Evolutionary conservation across 192 early-diverging fungal species (phyloP).

Genomic region (Coemansia sp.): DNA sequence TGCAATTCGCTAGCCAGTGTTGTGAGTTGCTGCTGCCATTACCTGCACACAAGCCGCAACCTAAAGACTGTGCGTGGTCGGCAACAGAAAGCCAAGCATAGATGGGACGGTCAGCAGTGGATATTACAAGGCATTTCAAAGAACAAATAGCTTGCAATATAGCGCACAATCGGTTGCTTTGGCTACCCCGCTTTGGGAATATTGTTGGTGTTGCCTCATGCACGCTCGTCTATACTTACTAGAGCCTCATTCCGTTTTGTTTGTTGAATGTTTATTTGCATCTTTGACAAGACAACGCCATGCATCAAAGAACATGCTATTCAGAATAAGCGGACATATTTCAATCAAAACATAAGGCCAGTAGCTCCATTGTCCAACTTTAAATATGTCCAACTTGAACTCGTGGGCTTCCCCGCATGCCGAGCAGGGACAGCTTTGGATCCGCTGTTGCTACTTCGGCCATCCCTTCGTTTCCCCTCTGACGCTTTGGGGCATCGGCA

Average conservation of each 20-base stretch:
- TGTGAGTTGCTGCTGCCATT: not conserved
- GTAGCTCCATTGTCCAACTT: not conserved
- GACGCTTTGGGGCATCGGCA: not conserved
- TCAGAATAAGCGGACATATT: not conserved
- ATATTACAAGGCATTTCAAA: not conserved
- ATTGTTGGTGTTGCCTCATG: not conserved
- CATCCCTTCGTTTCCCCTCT: not conserved
- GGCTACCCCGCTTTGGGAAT: not conserved
- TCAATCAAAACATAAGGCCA: not conserved
- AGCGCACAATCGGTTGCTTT: not conserved
- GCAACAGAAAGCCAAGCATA: no score
- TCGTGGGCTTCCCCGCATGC: not conserved
- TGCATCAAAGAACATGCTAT: not conserved
- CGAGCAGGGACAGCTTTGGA: not conserved
- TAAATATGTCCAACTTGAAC: not conserved
- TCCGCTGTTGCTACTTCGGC: no score
- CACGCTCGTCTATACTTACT: no score
- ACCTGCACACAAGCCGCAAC: no score
- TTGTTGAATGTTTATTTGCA: not conserved
- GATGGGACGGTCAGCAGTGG: not conserved
- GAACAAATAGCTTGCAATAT: not conserved
- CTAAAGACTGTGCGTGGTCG: no score
- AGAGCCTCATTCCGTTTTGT: not conserved
- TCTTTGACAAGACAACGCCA: slow-evolving; percentile 2
- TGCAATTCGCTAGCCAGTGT: not conserved